phyloP scores from a whole-genome alignment of 495 filamentous ascomycete species.

The Niebla homalea region DNA sequence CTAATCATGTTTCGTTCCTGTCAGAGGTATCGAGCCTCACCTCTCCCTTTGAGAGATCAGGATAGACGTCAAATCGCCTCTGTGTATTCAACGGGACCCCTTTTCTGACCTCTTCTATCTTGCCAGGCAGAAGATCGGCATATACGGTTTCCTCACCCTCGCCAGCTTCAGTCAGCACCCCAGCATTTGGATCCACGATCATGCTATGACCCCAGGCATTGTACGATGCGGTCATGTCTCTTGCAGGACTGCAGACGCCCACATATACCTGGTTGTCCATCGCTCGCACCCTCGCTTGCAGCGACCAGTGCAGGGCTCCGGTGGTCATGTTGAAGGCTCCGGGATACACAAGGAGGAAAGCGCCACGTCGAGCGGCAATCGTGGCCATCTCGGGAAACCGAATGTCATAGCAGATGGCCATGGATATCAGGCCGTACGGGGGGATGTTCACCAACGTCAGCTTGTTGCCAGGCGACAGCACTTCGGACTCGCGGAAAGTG shows the following conservation, averaged over 20 bases:
- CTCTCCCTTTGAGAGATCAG: slow-evolving; percentile 55
- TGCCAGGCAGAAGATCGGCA: slow-evolving; percentile 56
- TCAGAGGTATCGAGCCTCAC: slow-evolving; percentile 17
- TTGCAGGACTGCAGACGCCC: slow-evolving; percentile 78
- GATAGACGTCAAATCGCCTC: slow-evolving; percentile 90
- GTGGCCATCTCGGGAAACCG: slow-evolving; percentile 91
- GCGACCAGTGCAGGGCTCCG: slow-evolving; percentile 78
- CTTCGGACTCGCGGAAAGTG: slow-evolving; percentile 77
- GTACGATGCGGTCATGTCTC: slow-evolving; percentile 66
- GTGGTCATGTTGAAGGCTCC: slow-evolving; percentile 94
- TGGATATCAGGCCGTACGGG: slow-evolving; percentile 68
- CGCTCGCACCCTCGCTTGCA: slow-evolving; percentile 71
- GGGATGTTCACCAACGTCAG: slow-evolving; percentile 72
- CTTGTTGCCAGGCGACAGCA: slow-evolving; percentile 68
- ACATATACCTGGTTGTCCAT: slow-evolving; percentile 95
- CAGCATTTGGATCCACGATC: slow-evolving; percentile 79
- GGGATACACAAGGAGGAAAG: slow-evolving; percentile 79
- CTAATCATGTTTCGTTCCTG: neutral
- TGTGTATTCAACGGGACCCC: slow-evolving; percentile 76
- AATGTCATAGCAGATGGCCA: slow-evolving; percentile 95
- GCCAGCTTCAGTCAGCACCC: slow-evolving; percentile 58
- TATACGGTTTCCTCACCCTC: slow-evolving; percentile 65
- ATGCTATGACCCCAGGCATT: slow-evolving; percentile 87
- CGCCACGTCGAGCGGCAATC: slow-evolving; percentile 71
- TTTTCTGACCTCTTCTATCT: slow-evolving; percentile 64